Evolutionary conservation across 1,139 yeast species (phyloP).

Genomic region (Protomyces lactucae-debilis): DNA sequence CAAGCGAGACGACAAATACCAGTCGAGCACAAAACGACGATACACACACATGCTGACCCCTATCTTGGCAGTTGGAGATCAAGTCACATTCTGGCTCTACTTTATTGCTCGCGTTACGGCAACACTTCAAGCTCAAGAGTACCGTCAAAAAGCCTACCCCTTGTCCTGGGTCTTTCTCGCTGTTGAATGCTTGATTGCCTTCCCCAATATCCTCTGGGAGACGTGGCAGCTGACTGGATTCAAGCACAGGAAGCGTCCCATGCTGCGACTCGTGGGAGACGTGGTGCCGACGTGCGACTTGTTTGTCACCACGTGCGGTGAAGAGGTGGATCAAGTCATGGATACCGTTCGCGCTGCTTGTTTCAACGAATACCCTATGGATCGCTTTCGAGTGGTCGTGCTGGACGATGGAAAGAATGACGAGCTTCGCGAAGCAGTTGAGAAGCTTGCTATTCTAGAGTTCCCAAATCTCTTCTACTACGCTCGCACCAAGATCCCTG

Average conservation of each 20-base stretch:
- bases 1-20: neutral
- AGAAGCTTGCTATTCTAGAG: neutral
- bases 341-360: slow-evolving; percentile 4
- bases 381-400: slow-evolving; percentile 5
- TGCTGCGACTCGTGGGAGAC: neutral
- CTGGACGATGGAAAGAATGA: slow-evolving; percentile 1
- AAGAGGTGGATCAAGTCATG: neutral
- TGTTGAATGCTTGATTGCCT: neutral
- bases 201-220: neutral
- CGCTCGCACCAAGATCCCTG: slow-evolving; percentile 1
- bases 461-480: slow-evolving; percentile 6
- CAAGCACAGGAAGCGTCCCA: slow-evolving; percentile 2
- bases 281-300: neutral
- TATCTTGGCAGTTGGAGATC: neutral
- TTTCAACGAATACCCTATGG: neutral
- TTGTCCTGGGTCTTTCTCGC: slow-evolving; percentile 1
- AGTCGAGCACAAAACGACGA: neutral
- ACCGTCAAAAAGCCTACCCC: neutral
- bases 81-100: neutral
- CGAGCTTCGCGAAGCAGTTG: neutral
- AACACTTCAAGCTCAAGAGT: neutral
- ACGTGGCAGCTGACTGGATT: neutral
- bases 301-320: neutral
- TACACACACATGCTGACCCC: neutral
- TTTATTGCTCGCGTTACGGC: neutral